Conservation (phyloP, 345 rosid species). For the Moringa oleifera region DNA sequence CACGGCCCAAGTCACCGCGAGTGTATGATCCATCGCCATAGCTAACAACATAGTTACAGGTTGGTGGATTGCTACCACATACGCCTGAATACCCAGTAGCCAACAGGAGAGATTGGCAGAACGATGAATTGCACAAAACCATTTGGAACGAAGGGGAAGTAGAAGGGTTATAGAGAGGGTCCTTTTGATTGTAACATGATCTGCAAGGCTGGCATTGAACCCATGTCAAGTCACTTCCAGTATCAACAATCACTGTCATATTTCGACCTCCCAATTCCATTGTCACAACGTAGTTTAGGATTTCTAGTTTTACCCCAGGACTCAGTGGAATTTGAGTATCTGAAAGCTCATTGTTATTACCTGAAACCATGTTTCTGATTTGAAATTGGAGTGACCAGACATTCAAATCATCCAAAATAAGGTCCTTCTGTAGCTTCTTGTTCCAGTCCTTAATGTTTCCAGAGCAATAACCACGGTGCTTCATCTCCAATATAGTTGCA, state of each 20-base stretch:
- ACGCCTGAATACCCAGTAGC: constrained; percentile 47
- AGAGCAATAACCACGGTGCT: constrained; percentile 55
- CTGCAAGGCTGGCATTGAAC: constrained; percentile 88
- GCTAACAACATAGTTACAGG: constrained; percentile 62
- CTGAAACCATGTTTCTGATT: constrained; percentile 28
- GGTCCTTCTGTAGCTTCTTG: constrained; percentile 40
- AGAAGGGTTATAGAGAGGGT: constrained; percentile 66
- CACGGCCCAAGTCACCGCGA: constrained; percentile 62
- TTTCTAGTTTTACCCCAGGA: constrained; percentile 61
- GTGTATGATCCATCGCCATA: constrained; percentile 94
- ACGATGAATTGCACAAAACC: constrained; percentile 59
- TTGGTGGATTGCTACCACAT: constrained; percentile 32
- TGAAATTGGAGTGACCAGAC: constrained; percentile 51
- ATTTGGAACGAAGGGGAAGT: constrained; percentile 50
- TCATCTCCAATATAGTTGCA: constrained; percentile 65
- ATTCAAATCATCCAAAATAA: constrained; percentile 47
- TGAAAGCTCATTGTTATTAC: constrained; percentile 19
- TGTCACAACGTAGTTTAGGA: constrained; percentile 70
- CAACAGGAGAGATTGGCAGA: constrained; percentile 49
- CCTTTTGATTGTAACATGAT: constrained; percentile 64
- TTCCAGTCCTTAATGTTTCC: constrained; percentile 45
- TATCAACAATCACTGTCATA: constrained; percentile 71
- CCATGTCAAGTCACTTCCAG: constrained; percentile 96
- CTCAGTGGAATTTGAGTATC: constrained; percentile 43
- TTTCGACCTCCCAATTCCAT: constrained; percentile 51